Conservation (phyloP, 1,139 yeast genomes). For the Saccharomyces uvarum region DNA sequence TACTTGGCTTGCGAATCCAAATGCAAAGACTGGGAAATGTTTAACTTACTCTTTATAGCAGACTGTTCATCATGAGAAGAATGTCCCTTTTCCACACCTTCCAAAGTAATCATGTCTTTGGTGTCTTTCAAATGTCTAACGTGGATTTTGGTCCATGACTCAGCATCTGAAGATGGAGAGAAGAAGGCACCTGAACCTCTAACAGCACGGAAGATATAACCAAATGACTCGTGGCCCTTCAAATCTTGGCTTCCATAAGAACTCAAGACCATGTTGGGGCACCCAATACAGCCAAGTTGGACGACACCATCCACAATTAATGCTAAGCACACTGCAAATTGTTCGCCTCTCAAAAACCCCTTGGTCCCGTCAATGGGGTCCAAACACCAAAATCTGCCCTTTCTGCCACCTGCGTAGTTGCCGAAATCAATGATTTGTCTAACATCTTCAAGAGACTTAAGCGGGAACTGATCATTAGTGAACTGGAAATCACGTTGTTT, state of each 20-base stretch:
- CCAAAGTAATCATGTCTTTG: conserved; percentile 53
- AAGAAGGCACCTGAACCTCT: conserved; percentile 67
- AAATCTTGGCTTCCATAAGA: conserved; percentile 29
- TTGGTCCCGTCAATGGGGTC: conserved; percentile 98
- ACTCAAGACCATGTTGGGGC: conserved; percentile 61
- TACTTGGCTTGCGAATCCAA: conserved; percentile 95
- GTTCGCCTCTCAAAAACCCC: conserved; percentile 92
- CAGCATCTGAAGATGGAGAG: conserved; percentile 37
- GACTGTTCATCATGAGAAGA: conserved; percentile 88
- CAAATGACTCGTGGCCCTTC: conserved; percentile 20
- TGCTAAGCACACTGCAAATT: conserved; percentile 92
- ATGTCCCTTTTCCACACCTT: conserved; percentile 95
- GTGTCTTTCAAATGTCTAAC: conserved; percentile 35
- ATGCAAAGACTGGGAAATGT: conserved; percentile 50
- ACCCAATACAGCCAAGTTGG: conserved; percentile 86
- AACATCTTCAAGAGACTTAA: conserved; percentile 41
- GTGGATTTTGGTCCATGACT: conserved; percentile 29
- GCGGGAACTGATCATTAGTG: conserved; percentile 34
- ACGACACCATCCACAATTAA: conserved; percentile 79
- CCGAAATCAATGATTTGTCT: conserved; percentile 71
- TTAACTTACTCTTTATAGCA: conserved; percentile 56
- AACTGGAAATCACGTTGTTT: conserved; percentile 22
- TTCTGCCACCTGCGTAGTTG: conserved; percentile 63
- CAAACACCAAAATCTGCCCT: conserved; percentile 89
- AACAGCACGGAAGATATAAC: conserved; percentile 57